Base-by-base conservation (phyloP, 345 rosid genomes). In the Citropsis articulata region DNA sequence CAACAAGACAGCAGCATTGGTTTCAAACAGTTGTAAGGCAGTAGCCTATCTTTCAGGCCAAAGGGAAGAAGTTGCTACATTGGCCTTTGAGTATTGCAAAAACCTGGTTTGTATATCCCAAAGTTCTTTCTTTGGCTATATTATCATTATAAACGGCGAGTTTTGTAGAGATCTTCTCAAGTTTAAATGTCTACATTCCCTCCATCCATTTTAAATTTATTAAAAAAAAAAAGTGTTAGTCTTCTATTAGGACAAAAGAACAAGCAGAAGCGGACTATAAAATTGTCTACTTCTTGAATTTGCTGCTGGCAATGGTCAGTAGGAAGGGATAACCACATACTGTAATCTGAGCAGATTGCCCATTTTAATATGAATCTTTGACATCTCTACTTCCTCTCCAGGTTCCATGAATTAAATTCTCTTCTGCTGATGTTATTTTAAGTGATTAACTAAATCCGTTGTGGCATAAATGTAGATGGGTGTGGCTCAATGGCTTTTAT, bases 21-120 rank as follows among this genome's bases (percentile, higher is more conserved):
- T 93, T 30, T 92, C 98, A 77, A 93, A 96, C 84, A 91, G 97
- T 87, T 93, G 95, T 84, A 90, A 94, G 86, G 88, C 97, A 38
- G 86, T 94, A 73, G 95, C 99, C 2, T 86, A 90, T 77, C 97
- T 93, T 45, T 92, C 97, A 68, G 97, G 93, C 50, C 98, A 94
- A 84, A 88, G 94, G 69, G 45, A 96, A 60, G 95, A 94, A 83
- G 98, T 91, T 69, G 90, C 97, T 40, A 61, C 78, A 57, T 68
- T 94, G 92, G 97, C 98, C 77, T 92, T 81, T 73, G 97, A 93
- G 78, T 92, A 93, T 66, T 97, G 98, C 30, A 92, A 77, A 84
- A 90, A 92, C 89, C 90, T 94, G 97, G 97, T 94, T 82, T 24
- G 98, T 92, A 55, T 72, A 33, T 45, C 38, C 63, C 66, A 13